Evolutionary conservation across 306 rosid genomes (phyloP).

Genomic region (Alnus rubra): DNA sequence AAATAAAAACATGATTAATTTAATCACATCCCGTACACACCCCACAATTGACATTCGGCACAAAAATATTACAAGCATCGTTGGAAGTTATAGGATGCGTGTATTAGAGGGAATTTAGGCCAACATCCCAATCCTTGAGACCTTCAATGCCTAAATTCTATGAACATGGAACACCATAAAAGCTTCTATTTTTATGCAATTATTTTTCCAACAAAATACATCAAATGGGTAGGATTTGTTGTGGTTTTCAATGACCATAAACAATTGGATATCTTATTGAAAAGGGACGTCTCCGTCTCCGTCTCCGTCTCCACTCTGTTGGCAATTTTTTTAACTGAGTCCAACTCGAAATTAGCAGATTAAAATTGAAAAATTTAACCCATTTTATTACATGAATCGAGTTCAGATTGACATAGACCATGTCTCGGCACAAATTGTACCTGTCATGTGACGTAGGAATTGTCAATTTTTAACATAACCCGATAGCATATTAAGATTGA

Average conservation of each 20-base stretch:
- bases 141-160: constrained; percentile 10
- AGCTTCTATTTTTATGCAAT: not conserved
- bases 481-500: no score
- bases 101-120: constrained; percentile 40
- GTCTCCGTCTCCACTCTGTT: no score
- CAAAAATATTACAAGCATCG: constrained; percentile 21
- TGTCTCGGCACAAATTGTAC: no score
- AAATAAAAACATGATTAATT: constrained; percentile 19
- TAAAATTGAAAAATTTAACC: no score
- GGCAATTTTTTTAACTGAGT: no score
- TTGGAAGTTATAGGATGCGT: constrained; percentile 32
- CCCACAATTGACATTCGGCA: constrained; percentile 42
- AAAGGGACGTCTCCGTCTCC: no score
- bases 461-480: no score
- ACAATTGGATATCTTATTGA: not conserved
- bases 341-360: no score
- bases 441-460: no score
- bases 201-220: not conserved
- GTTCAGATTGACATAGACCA: no score
- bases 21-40: constrained; percentile 39
- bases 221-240: not conserved
- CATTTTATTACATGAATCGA: no score
- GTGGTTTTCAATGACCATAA: constrained; percentile 8
- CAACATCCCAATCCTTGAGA: constrained; percentile 39
- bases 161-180: constrained; percentile 15